A percentile compares a stretch with the other conserved stretches of the same genome.
These are phyloP conservation scores for Aspergillus ibericus DNA, from an alignment of 2,329 filamentous ascomycete species.

Conservation along the genomic window DNA sequence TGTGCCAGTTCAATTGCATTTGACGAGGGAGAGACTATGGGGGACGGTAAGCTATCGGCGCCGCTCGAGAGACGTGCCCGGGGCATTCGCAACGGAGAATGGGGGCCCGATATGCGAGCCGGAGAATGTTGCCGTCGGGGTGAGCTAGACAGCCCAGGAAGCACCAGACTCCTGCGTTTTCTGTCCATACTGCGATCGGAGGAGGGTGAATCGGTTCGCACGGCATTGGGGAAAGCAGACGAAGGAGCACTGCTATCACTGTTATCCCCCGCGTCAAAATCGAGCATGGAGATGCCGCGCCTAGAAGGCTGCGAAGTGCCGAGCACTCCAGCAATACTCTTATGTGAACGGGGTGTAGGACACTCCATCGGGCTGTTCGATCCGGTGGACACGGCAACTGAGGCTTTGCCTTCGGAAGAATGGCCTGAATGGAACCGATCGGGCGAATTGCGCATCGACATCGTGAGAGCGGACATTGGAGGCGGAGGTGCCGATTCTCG, in stretches of 20 bases:
- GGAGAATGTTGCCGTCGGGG: conserved; percentile 87
- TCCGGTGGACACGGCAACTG: conserved; percentile 71
- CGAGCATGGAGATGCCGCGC: conserved; percentile 74
- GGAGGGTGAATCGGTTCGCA: conserved; percentile 83
- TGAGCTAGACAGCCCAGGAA: conserved; percentile 71
- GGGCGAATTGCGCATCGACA: conserved; percentile 56
- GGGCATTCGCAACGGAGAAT: conserved; percentile 80
- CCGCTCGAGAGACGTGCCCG: conserved; percentile 70
- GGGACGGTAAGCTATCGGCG: conserved; percentile 66
- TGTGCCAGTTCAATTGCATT: conserved; percentile 68
- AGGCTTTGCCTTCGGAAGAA: conserved; percentile 51
- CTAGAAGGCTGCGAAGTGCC: conserved; percentile 63
- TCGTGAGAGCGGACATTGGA: conserved; percentile 53
- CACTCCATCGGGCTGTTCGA: conserved; percentile 90
- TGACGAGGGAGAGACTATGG: conserved; percentile 85
- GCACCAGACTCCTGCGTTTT: conserved; percentile 81
- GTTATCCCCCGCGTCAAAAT: conserved; percentile 76
- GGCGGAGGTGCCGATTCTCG: conserved; percentile 19
- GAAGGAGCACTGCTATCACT: conserved; percentile 89
- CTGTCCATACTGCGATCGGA: conserved; percentile 84
- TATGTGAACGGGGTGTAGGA: conserved; percentile 84
- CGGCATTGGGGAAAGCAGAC: conserved; percentile 68
- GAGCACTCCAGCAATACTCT: conserved; percentile 58
- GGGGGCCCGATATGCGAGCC: conserved; percentile 70
- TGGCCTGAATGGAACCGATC: conserved; percentile 49